Conservation (phyloP, 2,329 filamentous ascomycete genomes). For the Akanthomyces lecanii region DNA sequence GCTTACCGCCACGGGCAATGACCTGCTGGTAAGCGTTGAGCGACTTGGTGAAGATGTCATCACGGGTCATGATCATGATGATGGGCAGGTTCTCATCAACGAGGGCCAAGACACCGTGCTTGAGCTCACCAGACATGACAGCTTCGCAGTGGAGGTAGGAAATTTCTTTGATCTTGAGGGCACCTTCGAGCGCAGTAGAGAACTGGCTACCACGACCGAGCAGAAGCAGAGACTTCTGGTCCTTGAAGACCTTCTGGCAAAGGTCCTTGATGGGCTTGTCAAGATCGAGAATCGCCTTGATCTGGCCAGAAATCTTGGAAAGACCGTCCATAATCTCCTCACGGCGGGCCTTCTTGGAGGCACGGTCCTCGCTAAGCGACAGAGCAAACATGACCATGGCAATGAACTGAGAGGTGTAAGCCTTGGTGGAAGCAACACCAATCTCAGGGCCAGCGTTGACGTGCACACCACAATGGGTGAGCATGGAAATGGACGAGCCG, state of each 20-base stretch:
- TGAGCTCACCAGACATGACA: constrained; percentile 99
- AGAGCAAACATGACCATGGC: constrained; percentile 99
- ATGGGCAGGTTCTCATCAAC: constrained; percentile 98
- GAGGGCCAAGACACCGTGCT: constrained; percentile 95
- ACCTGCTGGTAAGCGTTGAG: constrained; percentile 99
- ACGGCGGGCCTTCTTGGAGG: constrained; percentile 86
- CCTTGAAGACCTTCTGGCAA: constrained; percentile 87
- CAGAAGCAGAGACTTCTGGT: constrained; percentile 93
- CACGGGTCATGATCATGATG: constrained; percentile 98
- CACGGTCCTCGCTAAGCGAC: constrained; percentile 91
- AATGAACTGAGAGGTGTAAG: constrained; percentile 98
- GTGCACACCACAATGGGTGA: constrained; percentile 99
- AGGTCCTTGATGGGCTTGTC: constrained; percentile 93
- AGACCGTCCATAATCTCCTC: constrained; percentile 97
- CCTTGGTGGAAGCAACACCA: constrained; percentile 98
- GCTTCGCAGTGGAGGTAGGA: constrained; percentile 99
- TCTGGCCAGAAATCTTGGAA: constrained; percentile 80
- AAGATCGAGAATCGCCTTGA: constrained; percentile 85
- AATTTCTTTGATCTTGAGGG: constrained; percentile 99
- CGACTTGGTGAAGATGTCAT: constrained; percentile 97
- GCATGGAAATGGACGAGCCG: constrained; percentile 94
- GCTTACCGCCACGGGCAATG: constrained; percentile 90
- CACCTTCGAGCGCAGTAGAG: constrained; percentile 94
- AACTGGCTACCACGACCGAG: constrained; percentile 94
- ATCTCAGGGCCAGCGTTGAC: constrained; percentile 99